Percentiles rank a stretch among this genome's conserved stretches.
Evolutionary conservation across 2,329 filamentous ascomycete genomes (phyloP).

Genomic region (Phaeosphaeria sp.): DNA sequence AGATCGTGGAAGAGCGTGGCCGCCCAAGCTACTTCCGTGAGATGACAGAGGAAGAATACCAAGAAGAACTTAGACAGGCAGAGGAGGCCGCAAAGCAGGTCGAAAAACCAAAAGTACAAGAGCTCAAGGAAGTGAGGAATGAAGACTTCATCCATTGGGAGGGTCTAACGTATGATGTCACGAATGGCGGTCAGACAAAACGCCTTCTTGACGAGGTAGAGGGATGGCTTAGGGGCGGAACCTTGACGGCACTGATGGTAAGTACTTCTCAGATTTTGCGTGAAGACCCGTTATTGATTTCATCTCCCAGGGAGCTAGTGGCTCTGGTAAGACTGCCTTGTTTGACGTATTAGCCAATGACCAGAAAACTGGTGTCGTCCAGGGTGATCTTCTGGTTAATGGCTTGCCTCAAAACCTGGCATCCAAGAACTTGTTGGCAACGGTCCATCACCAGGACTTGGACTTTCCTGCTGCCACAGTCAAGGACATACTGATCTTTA

Average conservation of each 20-base stretch:
- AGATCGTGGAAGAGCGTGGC: slow-evolving; percentile 24
- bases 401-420: slow-evolving; percentile 58
- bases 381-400: slow-evolving; percentile 79
- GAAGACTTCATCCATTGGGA: slow-evolving; percentile 38
- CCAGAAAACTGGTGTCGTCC: slow-evolving; percentile 82
- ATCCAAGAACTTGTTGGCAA: slow-evolving; percentile 34
- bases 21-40: slow-evolving; percentile 30
- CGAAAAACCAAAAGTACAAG: no score
- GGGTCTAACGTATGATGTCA: slow-evolving; percentile 29
- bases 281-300: not conserved
- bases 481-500: slow-evolving; percentile 49
- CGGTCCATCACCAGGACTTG: slow-evolving; percentile 32
- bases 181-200: slow-evolving; percentile 49
- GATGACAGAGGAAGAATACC: no score
- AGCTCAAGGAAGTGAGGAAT: no score
- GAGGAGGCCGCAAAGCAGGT: no score
- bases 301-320: slow-evolving; percentile 1
- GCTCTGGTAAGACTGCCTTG: slow-evolving; percentile 37
- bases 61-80: no score
- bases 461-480: slow-evolving; percentile 5
- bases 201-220: slow-evolving; percentile 60
- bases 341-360: slow-evolving; percentile 65
- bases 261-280: not conserved
- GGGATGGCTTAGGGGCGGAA: slow-evolving; percentile 63
- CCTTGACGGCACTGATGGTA: slow-evolving; percentile 53